phyloP scores from a whole-genome alignment of 2,329 filamentous ascomycete species.

The Cadophora sp. region DNA sequence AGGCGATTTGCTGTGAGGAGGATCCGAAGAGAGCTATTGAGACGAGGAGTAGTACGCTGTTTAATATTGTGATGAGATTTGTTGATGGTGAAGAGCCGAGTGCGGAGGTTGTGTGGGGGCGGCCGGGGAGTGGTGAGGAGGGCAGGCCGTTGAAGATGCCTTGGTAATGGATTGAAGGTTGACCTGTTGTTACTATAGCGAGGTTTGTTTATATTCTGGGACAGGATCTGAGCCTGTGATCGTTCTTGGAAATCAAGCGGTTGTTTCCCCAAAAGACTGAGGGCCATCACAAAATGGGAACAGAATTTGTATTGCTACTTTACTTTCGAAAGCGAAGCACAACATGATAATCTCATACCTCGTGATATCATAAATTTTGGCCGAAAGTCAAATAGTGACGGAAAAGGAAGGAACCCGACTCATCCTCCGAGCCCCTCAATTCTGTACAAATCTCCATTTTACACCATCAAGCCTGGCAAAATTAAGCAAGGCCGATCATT shows the following conservation, averaged over 20 bases:
- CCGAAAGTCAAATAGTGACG: background rate
- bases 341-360: background rate
- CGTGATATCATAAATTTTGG: conserved; percentile 11
- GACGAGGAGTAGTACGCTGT: conserved; percentile 44
- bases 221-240: background rate
- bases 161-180: conserved; percentile 17
- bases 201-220: too few relatives aligned
- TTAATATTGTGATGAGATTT: conserved; percentile 48
- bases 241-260: background rate
- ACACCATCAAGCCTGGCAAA: background rate
- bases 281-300: background rate
- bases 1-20: conserved; percentile 46
- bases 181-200: too few relatives aligned
- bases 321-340: background rate
- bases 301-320: background rate
- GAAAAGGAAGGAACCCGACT: background rate
- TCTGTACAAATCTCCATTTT: background rate
- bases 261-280: too few relatives aligned
- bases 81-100: conserved; percentile 27
- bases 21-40: conserved; percentile 40
- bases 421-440: too few relatives aligned
- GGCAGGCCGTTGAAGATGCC: conserved; percentile 30
- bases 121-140: conserved; percentile 29
- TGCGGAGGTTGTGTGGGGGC: conserved; percentile 45
- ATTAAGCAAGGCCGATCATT: conserved; percentile 1